Evolutionary conservation across 2,329 filamentous ascomycete species (phyloP).

Genomic region (Aaosphaeria arxii): DNA sequence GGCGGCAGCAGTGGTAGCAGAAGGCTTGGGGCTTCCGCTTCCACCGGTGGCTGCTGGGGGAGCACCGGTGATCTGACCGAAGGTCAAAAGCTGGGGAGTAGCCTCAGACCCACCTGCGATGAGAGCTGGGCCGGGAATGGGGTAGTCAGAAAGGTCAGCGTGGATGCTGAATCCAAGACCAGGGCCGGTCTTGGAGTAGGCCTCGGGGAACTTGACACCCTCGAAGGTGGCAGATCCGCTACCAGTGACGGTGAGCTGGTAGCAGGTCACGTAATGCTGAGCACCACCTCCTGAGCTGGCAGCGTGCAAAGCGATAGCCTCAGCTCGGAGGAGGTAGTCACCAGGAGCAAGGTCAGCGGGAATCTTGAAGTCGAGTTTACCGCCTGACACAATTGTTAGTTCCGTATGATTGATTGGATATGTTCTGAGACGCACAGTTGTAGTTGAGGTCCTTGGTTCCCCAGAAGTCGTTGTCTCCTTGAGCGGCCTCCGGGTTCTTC

Average conservation of each 20-base stretch:
- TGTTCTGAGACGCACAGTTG: constrained; percentile 18
- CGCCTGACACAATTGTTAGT: not conserved
- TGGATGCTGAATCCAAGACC: constrained; percentile 40
- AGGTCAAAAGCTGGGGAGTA: not conserved
- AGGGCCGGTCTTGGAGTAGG: constrained; percentile 29
- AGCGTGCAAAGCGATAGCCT: constrained; percentile 47
- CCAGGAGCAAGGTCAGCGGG: constrained; percentile 42
- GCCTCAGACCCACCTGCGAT: not conserved
- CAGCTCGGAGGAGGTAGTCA: constrained; percentile 48
- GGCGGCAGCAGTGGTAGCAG: not conserved
- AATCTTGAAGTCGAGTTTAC: not conserved
- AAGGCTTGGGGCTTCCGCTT: not conserved
- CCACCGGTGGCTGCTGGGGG: not conserved
- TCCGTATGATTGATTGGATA: constrained; percentile 26
- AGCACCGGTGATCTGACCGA: not conserved
- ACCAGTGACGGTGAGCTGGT: constrained; percentile 46
- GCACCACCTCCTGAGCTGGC: constrained; percentile 29
- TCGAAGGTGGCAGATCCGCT: constrained; percentile 21
- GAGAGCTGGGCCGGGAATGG: constrained; percentile 27
- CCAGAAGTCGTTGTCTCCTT: not conserved
- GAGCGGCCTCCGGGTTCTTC: not conserved
- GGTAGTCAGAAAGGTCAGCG: constrained; percentile 34
- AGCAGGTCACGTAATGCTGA: constrained; percentile 40
- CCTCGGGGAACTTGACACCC: constrained; percentile 32
- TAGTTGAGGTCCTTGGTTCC: not conserved